phyloP scores from a whole-genome alignment of 768 basidiomycete species.

The Amanita jacksonii region DNA sequence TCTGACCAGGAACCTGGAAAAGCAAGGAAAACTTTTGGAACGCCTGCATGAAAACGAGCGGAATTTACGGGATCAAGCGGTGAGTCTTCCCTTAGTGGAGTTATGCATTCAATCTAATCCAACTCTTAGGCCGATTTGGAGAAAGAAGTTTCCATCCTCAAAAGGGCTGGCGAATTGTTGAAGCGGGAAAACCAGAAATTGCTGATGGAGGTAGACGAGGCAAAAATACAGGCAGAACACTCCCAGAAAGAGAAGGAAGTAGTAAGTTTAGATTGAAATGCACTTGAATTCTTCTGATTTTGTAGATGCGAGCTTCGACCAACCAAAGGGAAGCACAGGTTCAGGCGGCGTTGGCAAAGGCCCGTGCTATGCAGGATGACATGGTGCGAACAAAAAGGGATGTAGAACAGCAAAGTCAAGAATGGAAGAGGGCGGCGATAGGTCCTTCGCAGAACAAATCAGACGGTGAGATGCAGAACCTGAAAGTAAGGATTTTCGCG shows the following conservation, averaged over 20 bases:
- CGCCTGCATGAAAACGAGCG: constrained; percentile 56
- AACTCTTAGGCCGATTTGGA: constrained; percentile 29
- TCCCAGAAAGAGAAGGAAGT: constrained; percentile 28
- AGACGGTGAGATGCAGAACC: constrained; percentile 35
- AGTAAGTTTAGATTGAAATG: neutral
- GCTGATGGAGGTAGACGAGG: constrained; percentile 22
- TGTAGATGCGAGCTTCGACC: constrained; percentile 20
- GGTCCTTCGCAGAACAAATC: constrained; percentile 20
- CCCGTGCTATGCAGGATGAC: constrained; percentile 39
- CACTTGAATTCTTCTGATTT: constrained; percentile 6
- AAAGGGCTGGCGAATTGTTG: constrained; percentile 19
- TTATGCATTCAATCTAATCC: constrained; percentile 1
- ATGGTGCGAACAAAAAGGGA: constrained; percentile 38
- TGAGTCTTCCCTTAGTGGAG: constrained; percentile 22
- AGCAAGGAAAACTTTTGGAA: constrained; percentile 50
- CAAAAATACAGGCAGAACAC: constrained; percentile 25
- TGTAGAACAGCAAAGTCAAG: constrained; percentile 39
- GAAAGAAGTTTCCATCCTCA: constrained; percentile 30
- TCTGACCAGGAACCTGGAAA: constrained; percentile 37
- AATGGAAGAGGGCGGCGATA: constrained; percentile 31
- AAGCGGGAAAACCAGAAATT: constrained; percentile 25
- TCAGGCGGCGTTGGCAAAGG: constrained; percentile 24
- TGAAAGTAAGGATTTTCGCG: constrained; percentile 39
- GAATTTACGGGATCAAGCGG: constrained; percentile 46
- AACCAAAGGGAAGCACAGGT: constrained; percentile 26